Conservation (phyloP, 352 stramenopile species). For the Pythium dissotocum region DNA sequence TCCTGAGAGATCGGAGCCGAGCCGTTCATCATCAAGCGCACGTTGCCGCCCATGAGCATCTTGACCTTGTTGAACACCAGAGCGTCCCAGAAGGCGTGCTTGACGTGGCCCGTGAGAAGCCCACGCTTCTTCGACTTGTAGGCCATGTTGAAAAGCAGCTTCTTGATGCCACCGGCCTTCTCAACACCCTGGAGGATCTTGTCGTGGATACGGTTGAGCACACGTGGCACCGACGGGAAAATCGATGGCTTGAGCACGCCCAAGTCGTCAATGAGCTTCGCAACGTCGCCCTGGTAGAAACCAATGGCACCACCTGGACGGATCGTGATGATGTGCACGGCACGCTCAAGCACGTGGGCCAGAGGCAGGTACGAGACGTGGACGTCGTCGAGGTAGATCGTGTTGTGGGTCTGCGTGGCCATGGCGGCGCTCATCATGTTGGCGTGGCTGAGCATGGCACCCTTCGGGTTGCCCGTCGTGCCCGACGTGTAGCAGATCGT, state of each 20-base stretch:
- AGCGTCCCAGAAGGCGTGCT: conserved; percentile 85
- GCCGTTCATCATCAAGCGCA: conserved; percentile 90
- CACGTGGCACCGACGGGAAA: conserved; percentile 90
- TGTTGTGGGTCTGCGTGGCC: conserved; percentile 4
- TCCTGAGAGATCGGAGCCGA: conserved; percentile 89
- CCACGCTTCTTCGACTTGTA: conserved; percentile 40
- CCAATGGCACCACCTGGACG: conserved; percentile 70
- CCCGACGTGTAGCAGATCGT: conserved; percentile 93
- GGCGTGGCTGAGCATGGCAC: conserved; percentile 90
- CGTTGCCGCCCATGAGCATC: conserved; percentile 76
- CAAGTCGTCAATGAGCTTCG: conserved; percentile 92
- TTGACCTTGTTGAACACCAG: conserved; percentile 92
- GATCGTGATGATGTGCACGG: conserved; percentile 87
- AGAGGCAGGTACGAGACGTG: conserved; percentile 95
- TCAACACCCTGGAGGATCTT: conserved; percentile 81
- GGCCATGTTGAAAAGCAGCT: conserved; percentile 49
- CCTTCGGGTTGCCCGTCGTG: conserved; percentile 95
- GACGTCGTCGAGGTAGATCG: conserved; percentile 51
- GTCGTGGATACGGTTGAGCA: conserved; percentile 96
- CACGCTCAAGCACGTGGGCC: conserved; percentile 94
- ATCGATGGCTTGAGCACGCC: conserved; percentile 87
- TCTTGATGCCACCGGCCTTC: conserved; percentile 38
- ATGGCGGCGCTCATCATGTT: conserved; percentile 34
- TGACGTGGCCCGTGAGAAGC: conserved; percentile 38
- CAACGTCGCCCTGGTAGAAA: conserved; percentile 81